Conservation (phyloP, 108 stramenopile species). For the Cyclotella sp. region DNA sequence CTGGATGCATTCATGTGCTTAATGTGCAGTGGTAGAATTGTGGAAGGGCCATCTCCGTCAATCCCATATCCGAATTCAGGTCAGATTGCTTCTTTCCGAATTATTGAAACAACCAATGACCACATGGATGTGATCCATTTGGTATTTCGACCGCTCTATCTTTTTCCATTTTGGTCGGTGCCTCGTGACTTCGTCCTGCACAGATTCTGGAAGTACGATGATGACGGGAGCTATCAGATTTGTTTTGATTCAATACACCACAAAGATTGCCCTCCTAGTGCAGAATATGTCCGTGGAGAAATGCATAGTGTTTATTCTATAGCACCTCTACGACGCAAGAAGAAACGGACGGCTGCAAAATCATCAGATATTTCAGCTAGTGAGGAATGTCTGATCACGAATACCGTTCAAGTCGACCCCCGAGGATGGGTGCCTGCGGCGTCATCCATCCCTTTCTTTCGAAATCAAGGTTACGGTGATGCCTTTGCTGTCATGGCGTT, state of each 20-base stretch:
- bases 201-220: slow-evolving; percentile 91
- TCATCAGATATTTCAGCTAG: slow-evolving; percentile 15
- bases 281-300: slow-evolving; percentile 83
- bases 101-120: slow-evolving; percentile 89
- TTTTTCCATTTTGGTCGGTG: slow-evolving; percentile 90
- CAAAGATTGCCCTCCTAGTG: slow-evolving; percentile 69
- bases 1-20: slow-evolving; percentile 87
- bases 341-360: slow-evolving; percentile 41
- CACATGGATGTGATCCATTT: slow-evolving; percentile 91
- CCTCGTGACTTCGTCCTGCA: slow-evolving; percentile 89
- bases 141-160: slow-evolving; percentile 80
- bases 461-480: slow-evolving; percentile 73
- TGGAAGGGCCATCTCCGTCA: slow-evolving; percentile 4
- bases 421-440: slow-evolving; percentile 87
- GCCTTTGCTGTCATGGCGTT: slow-evolving; percentile 84
- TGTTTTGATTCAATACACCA: slow-evolving; percentile 84
- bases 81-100: slow-evolving; percentile 74
- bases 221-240: slow-evolving; percentile 88
- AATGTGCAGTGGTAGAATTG: slow-evolving; percentile 71
- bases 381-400: slow-evolving; percentile 84
- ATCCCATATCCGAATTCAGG: slow-evolving; percentile 64
- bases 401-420: slow-evolving; percentile 90
- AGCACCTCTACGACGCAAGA: slow-evolving; percentile 60
- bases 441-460: slow-evolving; percentile 50
- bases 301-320: slow-evolving; percentile 90